A percentile compares a stretch with the other conserved stretches of the same genome.
phyloP scores from a whole-genome alignment of 495 filamentous ascomycete genomes.

The Usnea hakonensis region DNA sequence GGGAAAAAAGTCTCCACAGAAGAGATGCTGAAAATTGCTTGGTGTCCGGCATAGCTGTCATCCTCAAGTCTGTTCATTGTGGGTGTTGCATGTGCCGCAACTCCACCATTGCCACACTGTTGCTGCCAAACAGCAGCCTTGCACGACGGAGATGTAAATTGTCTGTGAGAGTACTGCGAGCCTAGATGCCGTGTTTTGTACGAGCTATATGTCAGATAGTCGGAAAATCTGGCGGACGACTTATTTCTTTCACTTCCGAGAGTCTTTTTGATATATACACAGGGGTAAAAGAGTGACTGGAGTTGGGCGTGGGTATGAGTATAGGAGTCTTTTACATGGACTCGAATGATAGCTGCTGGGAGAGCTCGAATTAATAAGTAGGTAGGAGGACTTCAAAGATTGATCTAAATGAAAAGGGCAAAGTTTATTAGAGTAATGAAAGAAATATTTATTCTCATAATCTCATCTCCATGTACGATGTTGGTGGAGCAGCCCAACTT shows the following conservation, averaged over 20 bases:
- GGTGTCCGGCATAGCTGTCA: neutral
- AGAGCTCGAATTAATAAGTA: neutral
- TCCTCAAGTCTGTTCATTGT: constrained; percentile 4
- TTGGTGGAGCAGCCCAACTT: neutral
- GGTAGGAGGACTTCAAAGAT: neutral
- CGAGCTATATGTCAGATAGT: neutral
- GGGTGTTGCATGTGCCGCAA: neutral
- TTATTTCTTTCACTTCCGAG: neutral
- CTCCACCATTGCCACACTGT: constrained; percentile 10
- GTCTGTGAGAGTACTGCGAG: neutral
- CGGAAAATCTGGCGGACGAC: neutral
- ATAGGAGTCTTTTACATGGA: neutral
- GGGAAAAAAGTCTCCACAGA: neutral
- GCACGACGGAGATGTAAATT: neutral
- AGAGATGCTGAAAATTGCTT: neutral
- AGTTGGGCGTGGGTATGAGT: neutral
- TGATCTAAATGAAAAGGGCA: neutral
- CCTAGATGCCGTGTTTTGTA: neutral
- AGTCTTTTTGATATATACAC: neutral
- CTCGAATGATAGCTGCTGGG: neutral
- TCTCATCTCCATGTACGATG: neutral
- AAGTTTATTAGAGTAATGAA: neutral
- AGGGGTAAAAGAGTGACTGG: constrained; percentile 1
- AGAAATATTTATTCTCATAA: too few relatives aligned
- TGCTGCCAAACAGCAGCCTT: constrained; percentile 10